These are phyloP conservation scores for Fusarium scirpi DNA, from an alignment of 2,329 filamentous ascomycete genomes.

Conservation along the genomic window DNA sequence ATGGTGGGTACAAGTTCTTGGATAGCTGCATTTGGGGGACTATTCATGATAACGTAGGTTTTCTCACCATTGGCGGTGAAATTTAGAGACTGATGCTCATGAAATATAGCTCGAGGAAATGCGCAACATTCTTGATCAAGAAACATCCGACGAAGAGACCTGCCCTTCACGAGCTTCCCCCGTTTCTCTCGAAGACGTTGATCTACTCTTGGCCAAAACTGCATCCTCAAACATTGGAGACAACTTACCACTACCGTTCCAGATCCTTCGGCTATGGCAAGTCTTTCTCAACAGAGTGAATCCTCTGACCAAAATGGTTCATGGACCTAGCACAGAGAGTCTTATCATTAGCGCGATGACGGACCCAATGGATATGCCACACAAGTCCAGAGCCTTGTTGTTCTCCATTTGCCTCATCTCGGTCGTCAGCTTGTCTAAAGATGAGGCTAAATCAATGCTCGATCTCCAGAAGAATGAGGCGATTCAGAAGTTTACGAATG, in stretches of 20 bases:
- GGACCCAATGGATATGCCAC: not conserved
- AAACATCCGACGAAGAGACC: constrained; percentile 18
- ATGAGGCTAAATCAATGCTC: not conserved
- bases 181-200: not conserved
- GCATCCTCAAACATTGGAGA: not conserved
- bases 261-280: constrained; percentile 11
- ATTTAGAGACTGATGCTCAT: too few species aligned
- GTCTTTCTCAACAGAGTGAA: constrained; percentile 22
- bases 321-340: constrained; percentile 14
- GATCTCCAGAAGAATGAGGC: constrained; percentile 4
- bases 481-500: constrained; percentile 5
- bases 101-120: not conserved
- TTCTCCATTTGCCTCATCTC: constrained; percentile 12
- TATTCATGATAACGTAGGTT: constrained; percentile 8
- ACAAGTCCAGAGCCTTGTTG: not conserved
- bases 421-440: not conserved
- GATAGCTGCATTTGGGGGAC: constrained; percentile 9
- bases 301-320: constrained; percentile 6
- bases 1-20: constrained; percentile 20
- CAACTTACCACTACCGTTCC: not conserved
- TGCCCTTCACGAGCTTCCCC: not conserved
- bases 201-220: not conserved
- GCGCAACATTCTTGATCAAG: constrained; percentile 20
- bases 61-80: fast-evolving
- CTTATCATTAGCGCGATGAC: constrained; percentile 11